A percentile compares a stretch with the other conserved stretches of the same genome.
Evolutionary conservation across 305 asterid genomes (phyloP).

Genomic region (Striga hermonthica): DNA sequence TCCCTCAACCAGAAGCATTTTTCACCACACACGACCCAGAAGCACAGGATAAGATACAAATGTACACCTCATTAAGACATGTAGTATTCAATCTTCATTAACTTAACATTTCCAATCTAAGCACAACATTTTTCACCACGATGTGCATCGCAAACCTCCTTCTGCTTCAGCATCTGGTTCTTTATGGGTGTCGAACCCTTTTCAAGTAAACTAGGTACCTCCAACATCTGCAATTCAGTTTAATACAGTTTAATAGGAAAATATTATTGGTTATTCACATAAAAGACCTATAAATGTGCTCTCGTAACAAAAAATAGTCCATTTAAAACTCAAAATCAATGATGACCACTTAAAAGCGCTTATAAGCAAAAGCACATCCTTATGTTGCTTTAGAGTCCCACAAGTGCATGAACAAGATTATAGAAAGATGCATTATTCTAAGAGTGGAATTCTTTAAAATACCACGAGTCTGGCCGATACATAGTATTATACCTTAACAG

Average conservation of each 20-base stretch:
- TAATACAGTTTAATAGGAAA: too few relatives aligned
- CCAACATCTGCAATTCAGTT: slow-evolving; percentile 87
- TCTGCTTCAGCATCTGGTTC: slow-evolving; percentile 63
- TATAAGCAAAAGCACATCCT: too few relatives aligned
- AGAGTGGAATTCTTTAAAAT: background rate
- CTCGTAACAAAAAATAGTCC: too few relatives aligned
- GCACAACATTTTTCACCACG: slow-evolving; percentile 52
- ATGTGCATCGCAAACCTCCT: slow-evolving; percentile 34
- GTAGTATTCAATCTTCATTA: background rate
- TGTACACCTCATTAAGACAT: background rate
- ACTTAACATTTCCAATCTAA: slow-evolving; percentile 20
- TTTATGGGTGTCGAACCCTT: slow-evolving; percentile 74
- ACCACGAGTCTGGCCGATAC: too few relatives aligned
- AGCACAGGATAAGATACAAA: background rate
- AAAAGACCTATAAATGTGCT: too few relatives aligned
- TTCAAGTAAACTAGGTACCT: slow-evolving; percentile 71
- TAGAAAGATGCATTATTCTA: background rate
- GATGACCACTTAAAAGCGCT: too few relatives aligned
- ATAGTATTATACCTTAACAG: slow-evolving; percentile 47
- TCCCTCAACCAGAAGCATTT: background rate
- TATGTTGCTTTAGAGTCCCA: too few relatives aligned
- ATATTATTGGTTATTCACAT: too few relatives aligned
- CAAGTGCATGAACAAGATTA: background rate
- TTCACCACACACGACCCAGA: slow-evolving; percentile 1
- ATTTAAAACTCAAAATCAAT: too few relatives aligned